A percentile compares a stretch with the other conserved stretches of the same genome.
Conservation (phyloP, 2,329 filamentous ascomycete species). For the Aspergillus puulaauensis region DNA sequence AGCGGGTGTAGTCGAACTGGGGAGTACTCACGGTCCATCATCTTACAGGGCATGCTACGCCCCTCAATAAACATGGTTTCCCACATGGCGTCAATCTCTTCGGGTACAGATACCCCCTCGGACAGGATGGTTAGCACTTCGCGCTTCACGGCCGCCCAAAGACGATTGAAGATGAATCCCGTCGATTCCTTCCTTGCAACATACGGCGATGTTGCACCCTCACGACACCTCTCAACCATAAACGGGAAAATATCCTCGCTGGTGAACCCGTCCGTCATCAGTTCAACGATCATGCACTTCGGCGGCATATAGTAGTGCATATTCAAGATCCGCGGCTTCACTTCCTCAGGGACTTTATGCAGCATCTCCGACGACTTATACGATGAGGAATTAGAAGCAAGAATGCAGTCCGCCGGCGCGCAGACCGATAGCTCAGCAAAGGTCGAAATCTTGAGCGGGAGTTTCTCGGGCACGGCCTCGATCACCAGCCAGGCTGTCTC, state of each 20-base stretch:
- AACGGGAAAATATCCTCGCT: conserved; percentile 45
- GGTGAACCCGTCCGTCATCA: conserved; percentile 54
- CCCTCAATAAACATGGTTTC: conserved; percentile 33
- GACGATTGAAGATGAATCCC: conserved; percentile 55
- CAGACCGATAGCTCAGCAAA: conserved; percentile 47
- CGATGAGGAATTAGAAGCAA: conserved; percentile 53
- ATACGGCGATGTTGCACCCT: conserved; percentile 46
- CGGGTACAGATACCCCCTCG: conserved; percentile 50
- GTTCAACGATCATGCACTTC: conserved; percentile 45
- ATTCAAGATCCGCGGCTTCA: conserved; percentile 40
- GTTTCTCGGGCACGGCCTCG: conserved; percentile 53
- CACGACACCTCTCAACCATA: conserved; percentile 38
- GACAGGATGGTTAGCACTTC: conserved; percentile 51
- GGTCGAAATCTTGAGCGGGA: conserved; percentile 49
- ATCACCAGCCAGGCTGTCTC: conserved; percentile 48
- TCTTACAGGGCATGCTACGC: conserved; percentile 27
- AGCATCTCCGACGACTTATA: conserved; percentile 53
- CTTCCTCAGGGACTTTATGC: conserved; percentile 30
- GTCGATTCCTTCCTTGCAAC: conserved; percentile 50
- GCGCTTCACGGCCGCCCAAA: conserved; percentile 59
- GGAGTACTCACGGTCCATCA: conserved; percentile 34
- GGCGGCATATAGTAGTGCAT: conserved; percentile 55
- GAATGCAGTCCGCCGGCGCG: conserved; percentile 47
- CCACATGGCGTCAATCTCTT: conserved; percentile 49
- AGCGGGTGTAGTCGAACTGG: too few relatives aligned